Percentiles rank a stretch among this genome's conserved stretches.
These are phyloP conservation scores for Cladosporium sphaerospermum DNA, from an alignment of 2,329 filamentous ascomycete species.

Conservation along the genomic window DNA sequence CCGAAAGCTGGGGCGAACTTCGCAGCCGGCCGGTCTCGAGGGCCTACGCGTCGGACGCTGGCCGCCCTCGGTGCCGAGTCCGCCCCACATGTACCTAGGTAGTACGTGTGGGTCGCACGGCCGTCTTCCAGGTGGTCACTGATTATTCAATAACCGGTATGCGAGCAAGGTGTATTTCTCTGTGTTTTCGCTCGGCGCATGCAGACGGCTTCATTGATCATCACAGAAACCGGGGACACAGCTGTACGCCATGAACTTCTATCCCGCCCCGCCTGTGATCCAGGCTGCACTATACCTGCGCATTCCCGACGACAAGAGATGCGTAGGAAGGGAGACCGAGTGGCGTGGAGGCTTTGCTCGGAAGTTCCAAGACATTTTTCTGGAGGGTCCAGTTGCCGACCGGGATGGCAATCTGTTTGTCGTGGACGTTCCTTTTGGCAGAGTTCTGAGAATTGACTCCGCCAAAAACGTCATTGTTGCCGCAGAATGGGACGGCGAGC, in stretches of 20 bases:
- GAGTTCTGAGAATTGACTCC: conserved; percentile 32
- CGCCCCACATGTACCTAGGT: too few relatives aligned
- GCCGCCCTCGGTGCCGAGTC: too few relatives aligned
- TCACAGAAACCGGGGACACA: too few relatives aligned
- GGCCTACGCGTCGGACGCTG: too few relatives aligned
- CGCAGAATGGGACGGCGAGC: conserved; percentile 37
- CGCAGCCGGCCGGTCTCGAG: too few relatives aligned
- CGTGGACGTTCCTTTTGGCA: conserved; percentile 37
- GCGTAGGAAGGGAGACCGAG: conserved; percentile 26
- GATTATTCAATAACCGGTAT: too few relatives aligned
- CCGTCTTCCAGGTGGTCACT: too few relatives aligned
- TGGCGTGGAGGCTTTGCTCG: conserved; percentile 35
- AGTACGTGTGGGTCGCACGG: too few relatives aligned
- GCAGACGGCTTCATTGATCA: too few relatives aligned
- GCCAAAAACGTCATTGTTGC: conserved; percentile 28
- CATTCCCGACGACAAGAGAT: conserved; percentile 30
- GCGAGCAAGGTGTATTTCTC: too few relatives aligned
- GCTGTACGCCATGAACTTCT: conserved; percentile 30
- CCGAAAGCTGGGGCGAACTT: too few relatives aligned
- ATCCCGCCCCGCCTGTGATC: conserved; percentile 29
- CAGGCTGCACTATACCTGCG: conserved; percentile 32
- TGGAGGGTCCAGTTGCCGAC: conserved; percentile 35
- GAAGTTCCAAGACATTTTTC: conserved; percentile 35
- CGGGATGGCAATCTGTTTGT: conserved; percentile 32
- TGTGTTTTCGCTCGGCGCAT: too few relatives aligned